phyloP scores from a whole-genome alignment of 1,284 basidiomycete species.

The Heterobasidion irregulare region DNA sequence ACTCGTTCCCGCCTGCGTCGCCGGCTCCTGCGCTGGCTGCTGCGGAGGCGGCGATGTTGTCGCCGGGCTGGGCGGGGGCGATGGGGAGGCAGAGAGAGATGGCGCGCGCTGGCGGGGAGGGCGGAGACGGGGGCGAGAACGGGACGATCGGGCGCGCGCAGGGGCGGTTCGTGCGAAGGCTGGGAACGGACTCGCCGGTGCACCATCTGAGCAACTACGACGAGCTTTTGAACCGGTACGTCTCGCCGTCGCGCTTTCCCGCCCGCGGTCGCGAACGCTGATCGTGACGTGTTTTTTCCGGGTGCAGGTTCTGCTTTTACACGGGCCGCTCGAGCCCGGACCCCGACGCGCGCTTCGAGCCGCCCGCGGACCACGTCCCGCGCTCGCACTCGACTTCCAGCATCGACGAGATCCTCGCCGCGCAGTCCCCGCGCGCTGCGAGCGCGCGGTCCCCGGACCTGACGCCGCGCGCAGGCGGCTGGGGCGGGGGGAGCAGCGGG shows the following conservation, averaged over 20 bases:
- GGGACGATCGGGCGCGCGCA: background rate
- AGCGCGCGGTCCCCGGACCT: background rate
- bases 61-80: background rate
- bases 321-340: constrained; percentile 32
- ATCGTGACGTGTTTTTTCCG: background rate
- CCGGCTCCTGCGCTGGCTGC: no score
- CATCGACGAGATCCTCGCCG: constrained; percentile 38
- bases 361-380: constrained; percentile 26
- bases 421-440: constrained; percentile 3
- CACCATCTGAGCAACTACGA: constrained; percentile 35
- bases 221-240: constrained; percentile 57
- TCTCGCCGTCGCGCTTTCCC: constrained; percentile 8
- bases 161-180: constrained; percentile 4
- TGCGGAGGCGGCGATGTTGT: background rate
- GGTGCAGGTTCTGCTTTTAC: constrained; percentile 66
- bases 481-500: background rate
- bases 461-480: background rate
- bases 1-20: constrained; percentile 12
- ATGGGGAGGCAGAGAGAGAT: background rate
- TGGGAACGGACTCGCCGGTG: constrained; percentile 9
- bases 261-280: background rate
- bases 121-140: background rate
- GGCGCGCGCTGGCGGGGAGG: background rate
- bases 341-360: constrained; percentile 21
- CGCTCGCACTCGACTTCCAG: constrained; percentile 50